Conservation (phyloP, 768 basidiomycete genomes). For the Jaapia argillacea region DNA sequence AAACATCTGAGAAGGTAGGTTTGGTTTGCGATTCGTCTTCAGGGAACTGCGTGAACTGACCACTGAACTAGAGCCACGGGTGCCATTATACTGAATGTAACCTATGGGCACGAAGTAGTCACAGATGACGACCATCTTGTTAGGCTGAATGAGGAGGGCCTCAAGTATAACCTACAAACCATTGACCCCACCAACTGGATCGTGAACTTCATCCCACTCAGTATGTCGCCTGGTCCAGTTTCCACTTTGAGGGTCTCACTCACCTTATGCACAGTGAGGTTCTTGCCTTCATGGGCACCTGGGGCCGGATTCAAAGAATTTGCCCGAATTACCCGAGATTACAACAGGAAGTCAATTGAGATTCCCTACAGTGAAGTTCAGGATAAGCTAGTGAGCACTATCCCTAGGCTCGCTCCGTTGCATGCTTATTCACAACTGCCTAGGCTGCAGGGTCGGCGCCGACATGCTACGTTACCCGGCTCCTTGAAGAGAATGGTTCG, state of each 20-base stretch:
- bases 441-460: neutral
- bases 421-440: neutral
- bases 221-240: conserved; percentile 2
- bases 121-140: conserved; percentile 7
- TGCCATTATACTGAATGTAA: conserved; percentile 11
- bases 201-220: conserved; percentile 9
- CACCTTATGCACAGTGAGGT: conserved; percentile 2
- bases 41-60: too few species aligned
- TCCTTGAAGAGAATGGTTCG: neutral
- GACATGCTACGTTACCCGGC: neutral
- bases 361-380: too few species aligned
- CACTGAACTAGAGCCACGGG: conserved; percentile 9
- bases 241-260: too few species aligned
- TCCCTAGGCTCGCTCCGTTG: neutral
- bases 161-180: neutral
- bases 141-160: neutral
- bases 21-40: too few species aligned
- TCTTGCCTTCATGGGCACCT: conserved; percentile 11
- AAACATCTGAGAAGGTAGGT: too few species aligned
- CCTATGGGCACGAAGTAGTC: conserved; percentile 10
- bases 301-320: conserved; percentile 8
- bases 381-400: neutral
- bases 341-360: conserved; percentile 2
- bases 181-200: conserved; percentile 4
- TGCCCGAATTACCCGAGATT: conserved; percentile 1